These are phyloP conservation scores for Exophiala mesophila DNA, from an alignment of 2,329 filamentous ascomycete genomes.

Conservation along the genomic window DNA sequence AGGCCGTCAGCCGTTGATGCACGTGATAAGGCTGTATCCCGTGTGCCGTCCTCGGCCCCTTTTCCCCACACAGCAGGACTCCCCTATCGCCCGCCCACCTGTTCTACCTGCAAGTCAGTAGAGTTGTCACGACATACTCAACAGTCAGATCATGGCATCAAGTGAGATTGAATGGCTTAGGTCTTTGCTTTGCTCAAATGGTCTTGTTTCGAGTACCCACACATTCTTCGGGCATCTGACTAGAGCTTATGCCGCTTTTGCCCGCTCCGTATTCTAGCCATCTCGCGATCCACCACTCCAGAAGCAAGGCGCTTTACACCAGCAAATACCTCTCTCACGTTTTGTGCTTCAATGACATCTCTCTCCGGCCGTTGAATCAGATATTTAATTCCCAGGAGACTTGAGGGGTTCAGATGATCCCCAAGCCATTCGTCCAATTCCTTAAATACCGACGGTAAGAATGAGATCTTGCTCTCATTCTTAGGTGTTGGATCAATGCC, in stretches of 20 bases:
- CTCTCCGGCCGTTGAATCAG: constrained; percentile 69
- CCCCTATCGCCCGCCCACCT: too few species aligned
- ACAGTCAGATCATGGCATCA: too few species aligned
- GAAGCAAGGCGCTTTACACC: constrained; percentile 74
- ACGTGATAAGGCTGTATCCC: too few species aligned
- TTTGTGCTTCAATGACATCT: constrained; percentile 68
- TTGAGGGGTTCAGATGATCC: constrained; percentile 70
- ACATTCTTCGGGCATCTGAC: too few species aligned
- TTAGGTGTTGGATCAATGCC: constrained; percentile 29
- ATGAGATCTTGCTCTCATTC: constrained; percentile 60
- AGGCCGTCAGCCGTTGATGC: too few species aligned
- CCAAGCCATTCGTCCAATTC: constrained; percentile 81
- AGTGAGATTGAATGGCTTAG: too few species aligned
- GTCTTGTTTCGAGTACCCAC: too few species aligned
- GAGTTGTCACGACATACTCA: too few species aligned
- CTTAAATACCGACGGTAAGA: constrained; percentile 63
- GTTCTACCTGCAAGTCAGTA: too few species aligned
- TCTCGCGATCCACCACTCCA: constrained; percentile 81
- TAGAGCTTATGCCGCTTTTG: constrained; percentile 93
- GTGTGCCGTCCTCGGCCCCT: too few species aligned
- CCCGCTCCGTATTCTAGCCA: constrained; percentile 73
- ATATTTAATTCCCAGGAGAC: constrained; percentile 75
- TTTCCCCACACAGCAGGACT: too few species aligned
- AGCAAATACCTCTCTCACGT: constrained; percentile 76
- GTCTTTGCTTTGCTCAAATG: too few species aligned